Evolutionary conservation across 2,329 filamentous ascomycete species (phyloP).

Genomic region (Zasmidium cellare): DNA sequence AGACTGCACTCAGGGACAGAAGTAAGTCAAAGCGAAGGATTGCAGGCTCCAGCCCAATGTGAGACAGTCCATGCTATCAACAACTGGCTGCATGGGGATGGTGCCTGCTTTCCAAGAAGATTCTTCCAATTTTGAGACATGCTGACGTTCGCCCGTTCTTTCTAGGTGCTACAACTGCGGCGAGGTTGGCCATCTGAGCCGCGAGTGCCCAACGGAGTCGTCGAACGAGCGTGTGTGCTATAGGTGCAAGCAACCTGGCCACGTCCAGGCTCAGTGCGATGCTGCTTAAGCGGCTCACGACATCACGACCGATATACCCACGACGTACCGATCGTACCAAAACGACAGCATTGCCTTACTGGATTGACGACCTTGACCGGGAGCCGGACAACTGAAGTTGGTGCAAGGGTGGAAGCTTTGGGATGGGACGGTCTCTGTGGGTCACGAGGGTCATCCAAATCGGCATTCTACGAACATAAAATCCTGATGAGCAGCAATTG

Average conservation of each 20-base stretch:
- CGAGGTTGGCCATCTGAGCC: slow-evolving; percentile 90
- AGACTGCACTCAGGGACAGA: slow-evolving; percentile 98
- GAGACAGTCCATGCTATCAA: slow-evolving; percentile 38
- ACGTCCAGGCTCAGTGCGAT: slow-evolving; percentile 93
- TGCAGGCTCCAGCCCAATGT: slow-evolving; percentile 99
- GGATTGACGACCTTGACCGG: slow-evolving; percentile 33
- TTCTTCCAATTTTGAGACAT: too few species aligned
- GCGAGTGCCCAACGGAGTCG: slow-evolving; percentile 93
- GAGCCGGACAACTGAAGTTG: slow-evolving; percentile 27
- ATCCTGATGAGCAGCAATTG: neutral
- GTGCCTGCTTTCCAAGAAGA: too few species aligned
- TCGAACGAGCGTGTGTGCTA: slow-evolving; percentile 96
- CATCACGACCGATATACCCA: slow-evolving; percentile 22
- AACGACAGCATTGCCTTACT: slow-evolving; percentile 31
- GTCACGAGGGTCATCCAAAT: slow-evolving; percentile 14
- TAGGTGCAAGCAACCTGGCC: slow-evolving; percentile 82
- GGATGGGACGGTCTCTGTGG: slow-evolving; percentile 10
- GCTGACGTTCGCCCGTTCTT: too few species aligned
- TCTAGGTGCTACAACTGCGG: slow-evolving; percentile 56
- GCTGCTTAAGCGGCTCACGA: slow-evolving; percentile 47
- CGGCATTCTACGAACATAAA: slow-evolving; percentile 5
- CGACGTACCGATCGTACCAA: slow-evolving; percentile 21
- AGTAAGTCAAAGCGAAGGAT: too few species aligned
- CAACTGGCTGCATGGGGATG: too few species aligned
- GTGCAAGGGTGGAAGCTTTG: slow-evolving; percentile 14